Percentiles rank a stretch among this genome's conserved stretches.
Evolutionary conservation across 108 stramenopile genomes (phyloP).

Genomic region (Nitzschia putrida): DNA sequence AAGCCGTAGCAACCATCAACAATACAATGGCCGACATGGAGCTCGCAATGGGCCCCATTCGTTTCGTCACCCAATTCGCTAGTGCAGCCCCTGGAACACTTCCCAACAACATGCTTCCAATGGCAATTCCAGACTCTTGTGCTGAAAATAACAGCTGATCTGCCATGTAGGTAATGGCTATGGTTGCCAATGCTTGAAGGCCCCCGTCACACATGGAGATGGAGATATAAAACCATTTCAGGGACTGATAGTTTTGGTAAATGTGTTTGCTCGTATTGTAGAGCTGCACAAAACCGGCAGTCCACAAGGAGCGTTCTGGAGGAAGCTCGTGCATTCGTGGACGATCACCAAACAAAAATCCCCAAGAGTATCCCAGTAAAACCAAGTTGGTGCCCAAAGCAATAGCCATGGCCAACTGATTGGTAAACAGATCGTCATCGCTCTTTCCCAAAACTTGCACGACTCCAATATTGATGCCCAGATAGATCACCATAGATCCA

Average conservation of each 20-base stretch:
- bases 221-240: constrained; percentile 58
- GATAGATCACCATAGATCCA: constrained; percentile 53
- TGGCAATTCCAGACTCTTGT: constrained; percentile 48
- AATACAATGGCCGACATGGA: constrained; percentile 24
- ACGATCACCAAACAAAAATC: constrained; percentile 46
- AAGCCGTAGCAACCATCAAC: constrained; percentile 14
- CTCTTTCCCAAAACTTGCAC: constrained; percentile 25
- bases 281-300: constrained; percentile 51
- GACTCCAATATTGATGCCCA: constrained; percentile 42
- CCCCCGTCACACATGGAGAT: constrained; percentile 53
- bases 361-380: constrained; percentile 47
- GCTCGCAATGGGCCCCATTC: constrained; percentile 40
- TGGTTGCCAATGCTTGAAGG: constrained; percentile 45
- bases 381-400: constrained; percentile 41
- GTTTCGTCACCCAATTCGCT: constrained; percentile 12
- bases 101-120: constrained; percentile 41
- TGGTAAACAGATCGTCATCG: constrained; percentile 47
- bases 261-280: constrained; percentile 42
- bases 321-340: constrained; percentile 47
- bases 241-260: constrained; percentile 28
- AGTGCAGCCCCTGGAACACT: constrained; percentile 52
- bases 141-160: constrained; percentile 48
- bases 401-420: constrained; percentile 45
- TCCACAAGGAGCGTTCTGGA: constrained; percentile 32
- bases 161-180: constrained; percentile 53